Percentiles rank a stretch among this genome's conserved stretches.
These are phyloP conservation scores for Ophiostoma perfectum DNA, from an alignment of 2,329 filamentous ascomycete species.

Conservation along the genomic window DNA sequence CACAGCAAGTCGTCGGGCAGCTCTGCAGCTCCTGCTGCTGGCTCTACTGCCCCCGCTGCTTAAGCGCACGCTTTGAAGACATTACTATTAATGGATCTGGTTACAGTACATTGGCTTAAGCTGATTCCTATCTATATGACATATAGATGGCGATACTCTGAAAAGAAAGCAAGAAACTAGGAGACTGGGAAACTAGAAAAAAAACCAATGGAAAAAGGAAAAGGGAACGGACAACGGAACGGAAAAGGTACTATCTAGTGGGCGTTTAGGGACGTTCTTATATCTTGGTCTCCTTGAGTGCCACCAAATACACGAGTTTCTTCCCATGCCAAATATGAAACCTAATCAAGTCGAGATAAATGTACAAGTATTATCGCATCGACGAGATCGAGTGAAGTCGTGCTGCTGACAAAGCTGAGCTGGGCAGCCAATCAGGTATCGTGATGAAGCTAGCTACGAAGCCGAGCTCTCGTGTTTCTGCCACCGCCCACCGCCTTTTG, in stretches of 20 bases:
- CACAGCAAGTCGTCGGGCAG: not conserved
- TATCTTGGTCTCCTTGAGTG: not conserved
- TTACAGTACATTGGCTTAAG: too few species aligned
- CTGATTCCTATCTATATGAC: too few species aligned
- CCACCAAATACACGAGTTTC: not conserved
- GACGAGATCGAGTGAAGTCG: not conserved
- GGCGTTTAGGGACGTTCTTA: not conserved
- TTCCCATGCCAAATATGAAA: not conserved
- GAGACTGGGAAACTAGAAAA: too few species aligned
- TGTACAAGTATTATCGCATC: not conserved
- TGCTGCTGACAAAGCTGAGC: not conserved
- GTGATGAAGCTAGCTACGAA: conserved; percentile 11
- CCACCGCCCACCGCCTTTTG: conserved; percentile 17
- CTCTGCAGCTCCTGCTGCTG: not conserved
- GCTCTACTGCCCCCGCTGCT: not conserved
- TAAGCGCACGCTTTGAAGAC: not conserved
- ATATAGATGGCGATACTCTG: too few species aligned
- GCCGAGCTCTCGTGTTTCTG: conserved; percentile 19
- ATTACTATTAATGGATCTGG: too few species aligned
- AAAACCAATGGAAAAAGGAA: conserved; percentile 3
- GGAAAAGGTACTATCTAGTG: not conserved
- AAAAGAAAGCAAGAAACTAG: too few species aligned
- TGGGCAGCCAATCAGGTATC: conserved; percentile 15
- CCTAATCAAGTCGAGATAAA: not conserved
- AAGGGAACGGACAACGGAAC: not conserved